Percentiles rank a stretch among this genome's conserved stretches.
Evolutionary conservation across 2,329 filamentous ascomycete species (phyloP).

Genomic region (Incumbomyces delicatus): DNA sequence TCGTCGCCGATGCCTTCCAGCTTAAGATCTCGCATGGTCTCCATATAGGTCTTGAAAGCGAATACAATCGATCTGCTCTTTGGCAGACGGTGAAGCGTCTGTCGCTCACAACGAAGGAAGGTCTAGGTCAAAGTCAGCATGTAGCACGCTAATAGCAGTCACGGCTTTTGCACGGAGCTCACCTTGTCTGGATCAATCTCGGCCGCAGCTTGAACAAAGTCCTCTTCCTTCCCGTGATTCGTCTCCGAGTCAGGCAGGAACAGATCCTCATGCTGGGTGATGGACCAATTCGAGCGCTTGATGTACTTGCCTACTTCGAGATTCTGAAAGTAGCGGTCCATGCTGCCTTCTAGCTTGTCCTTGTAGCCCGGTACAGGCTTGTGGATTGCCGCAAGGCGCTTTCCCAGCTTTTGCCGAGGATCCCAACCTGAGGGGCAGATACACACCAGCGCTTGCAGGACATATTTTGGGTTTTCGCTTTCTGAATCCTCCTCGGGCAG

Average conservation of each 20-base stretch:
- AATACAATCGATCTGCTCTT: conserved; percentile 47
- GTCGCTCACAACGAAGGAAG: conserved; percentile 47
- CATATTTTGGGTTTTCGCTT: conserved; percentile 33
- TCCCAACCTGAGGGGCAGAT: conserved; percentile 52
- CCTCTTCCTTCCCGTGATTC: conserved; percentile 24
- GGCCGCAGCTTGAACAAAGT: conserved; percentile 23
- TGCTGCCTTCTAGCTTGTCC: conserved; percentile 46
- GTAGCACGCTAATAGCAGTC: background rate
- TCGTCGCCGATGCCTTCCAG: conserved; percentile 46
- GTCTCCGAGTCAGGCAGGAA: conserved; percentile 29
- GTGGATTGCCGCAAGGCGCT: conserved; percentile 47
- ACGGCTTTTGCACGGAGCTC: conserved; percentile 14
- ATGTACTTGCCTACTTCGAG: conserved; percentile 47
- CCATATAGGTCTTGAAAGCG: conserved; percentile 54
- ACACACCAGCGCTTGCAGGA: conserved; percentile 46
- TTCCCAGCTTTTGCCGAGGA: conserved; percentile 44
- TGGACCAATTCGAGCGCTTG: conserved; percentile 43
- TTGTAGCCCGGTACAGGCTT: conserved; percentile 48
- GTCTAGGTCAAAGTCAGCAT: conserved; percentile 25
- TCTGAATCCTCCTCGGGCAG: conserved; percentile 32
- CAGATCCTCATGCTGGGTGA: conserved; percentile 31
- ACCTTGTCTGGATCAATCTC: conserved; percentile 38
- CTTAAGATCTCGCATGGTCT: conserved; percentile 46
- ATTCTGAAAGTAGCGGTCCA: conserved; percentile 52
- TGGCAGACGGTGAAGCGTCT: conserved; percentile 52